phyloP scores from a whole-genome alignment of 1,139 yeast genomes.

The Hanseniaspora gamundiae region DNA sequence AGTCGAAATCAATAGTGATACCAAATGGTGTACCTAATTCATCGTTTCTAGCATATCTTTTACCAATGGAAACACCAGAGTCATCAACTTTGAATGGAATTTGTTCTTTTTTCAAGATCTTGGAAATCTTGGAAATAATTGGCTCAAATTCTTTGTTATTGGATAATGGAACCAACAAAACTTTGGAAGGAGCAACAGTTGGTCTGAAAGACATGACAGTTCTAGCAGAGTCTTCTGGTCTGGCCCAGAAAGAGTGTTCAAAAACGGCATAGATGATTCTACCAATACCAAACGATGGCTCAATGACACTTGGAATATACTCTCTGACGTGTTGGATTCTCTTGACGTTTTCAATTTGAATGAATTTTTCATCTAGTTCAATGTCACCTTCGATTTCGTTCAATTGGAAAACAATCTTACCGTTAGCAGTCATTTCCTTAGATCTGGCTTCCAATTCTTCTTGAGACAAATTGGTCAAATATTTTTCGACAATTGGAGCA shows the following conservation, averaged over 20 bases:
- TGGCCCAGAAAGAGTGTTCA: slow-evolving; percentile 92
- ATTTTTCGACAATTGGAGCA: slow-evolving; percentile 82
- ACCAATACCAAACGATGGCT: slow-evolving; percentile 98
- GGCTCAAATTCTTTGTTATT: slow-evolving; percentile 74
- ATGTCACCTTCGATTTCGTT: slow-evolving; percentile 39
- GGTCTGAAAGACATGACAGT: slow-evolving; percentile 91
- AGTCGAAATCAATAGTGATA: slow-evolving; percentile 92
- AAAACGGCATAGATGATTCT: slow-evolving; percentile 87
- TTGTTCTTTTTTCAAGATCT: slow-evolving; percentile 62
- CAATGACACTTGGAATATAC: slow-evolving; percentile 93
- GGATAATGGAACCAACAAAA: slow-evolving; percentile 86
- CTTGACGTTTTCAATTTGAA: slow-evolving; percentile 65
- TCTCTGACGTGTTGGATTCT: slow-evolving; percentile 88
- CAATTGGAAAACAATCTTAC: slow-evolving; percentile 53
- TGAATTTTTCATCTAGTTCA: slow-evolving; percentile 61
- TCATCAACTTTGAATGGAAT: slow-evolving; percentile 95
- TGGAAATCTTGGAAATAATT: slow-evolving; percentile 55
- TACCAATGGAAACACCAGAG: slow-evolving; percentile 95
- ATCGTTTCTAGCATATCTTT: slow-evolving; percentile 97
- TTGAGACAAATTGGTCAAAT: slow-evolving; percentile 67
- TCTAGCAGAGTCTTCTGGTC: slow-evolving; percentile 88
- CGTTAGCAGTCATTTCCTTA: slow-evolving; percentile 47
- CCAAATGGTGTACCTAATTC: slow-evolving; percentile 99
- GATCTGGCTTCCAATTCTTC: slow-evolving; percentile 73
- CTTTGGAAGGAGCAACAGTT: slow-evolving; percentile 94